phyloP scores from a whole-genome alignment of 106 monocot genomes.

The Vanilla planifolia region DNA sequence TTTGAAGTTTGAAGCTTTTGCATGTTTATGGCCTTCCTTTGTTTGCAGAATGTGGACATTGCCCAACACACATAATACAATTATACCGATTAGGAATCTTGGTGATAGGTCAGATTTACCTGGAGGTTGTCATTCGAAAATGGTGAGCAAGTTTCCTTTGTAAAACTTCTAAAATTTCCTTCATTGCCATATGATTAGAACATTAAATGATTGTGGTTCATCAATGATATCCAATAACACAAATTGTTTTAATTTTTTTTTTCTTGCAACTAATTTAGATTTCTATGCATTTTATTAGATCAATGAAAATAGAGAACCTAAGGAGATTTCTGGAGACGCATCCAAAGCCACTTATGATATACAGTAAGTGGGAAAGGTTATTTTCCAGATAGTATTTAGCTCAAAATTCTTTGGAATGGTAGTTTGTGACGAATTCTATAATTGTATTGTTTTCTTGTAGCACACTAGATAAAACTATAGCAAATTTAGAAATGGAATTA shows the following conservation, averaged over 20 bases:
- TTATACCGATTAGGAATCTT: not conserved
- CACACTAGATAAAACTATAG: slow-evolving; percentile 71
- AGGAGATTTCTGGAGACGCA: slow-evolving; percentile 24
- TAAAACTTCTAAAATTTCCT: not conserved
- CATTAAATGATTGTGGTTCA: not conserved
- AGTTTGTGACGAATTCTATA: not conserved
- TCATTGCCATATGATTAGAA: not conserved
- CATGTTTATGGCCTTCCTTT: too few species aligned
- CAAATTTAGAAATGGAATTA: slow-evolving; percentile 81
- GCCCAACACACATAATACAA: not conserved
- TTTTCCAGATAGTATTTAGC: not conserved
- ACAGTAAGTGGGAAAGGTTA: slow-evolving; percentile 22
- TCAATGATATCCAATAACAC: not conserved
- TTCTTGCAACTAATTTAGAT: not conserved
- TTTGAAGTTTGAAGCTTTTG: too few species aligned
- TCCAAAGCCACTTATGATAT: slow-evolving; percentile 30
- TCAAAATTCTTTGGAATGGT: not conserved
- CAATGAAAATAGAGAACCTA: slow-evolving; percentile 17
- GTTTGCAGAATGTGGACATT: slow-evolving; percentile 3
- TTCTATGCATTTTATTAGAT: slow-evolving; percentile 19
- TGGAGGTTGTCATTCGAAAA: slow-evolving; percentile 6
- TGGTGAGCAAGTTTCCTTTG: slow-evolving; percentile 1
- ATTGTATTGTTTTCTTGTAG: slow-evolving; percentile 24
- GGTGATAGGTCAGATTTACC: not conserved
- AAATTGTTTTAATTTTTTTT: not conserved